These are phyloP conservation scores for Paramecium sexaurelia DNA, from an alignment of 73 alveolate species.

Conservation along the genomic window DNA sequence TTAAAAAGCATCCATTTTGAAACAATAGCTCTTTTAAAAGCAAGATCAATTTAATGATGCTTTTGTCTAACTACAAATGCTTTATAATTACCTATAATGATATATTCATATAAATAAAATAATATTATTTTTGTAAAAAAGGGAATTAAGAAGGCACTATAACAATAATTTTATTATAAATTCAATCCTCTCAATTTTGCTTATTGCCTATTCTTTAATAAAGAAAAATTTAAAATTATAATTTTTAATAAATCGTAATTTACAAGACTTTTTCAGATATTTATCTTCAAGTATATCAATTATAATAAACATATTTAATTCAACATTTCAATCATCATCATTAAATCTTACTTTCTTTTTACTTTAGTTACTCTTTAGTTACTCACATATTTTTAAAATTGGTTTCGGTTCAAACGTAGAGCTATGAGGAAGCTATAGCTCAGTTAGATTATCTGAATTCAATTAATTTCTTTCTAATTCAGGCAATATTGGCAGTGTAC, in stretches of 20 bases:
- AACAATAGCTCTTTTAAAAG: neutral
- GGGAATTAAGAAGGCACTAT: too few species aligned
- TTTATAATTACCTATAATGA: slow-evolving; percentile 6
- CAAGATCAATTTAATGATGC: slow-evolving; percentile 14
- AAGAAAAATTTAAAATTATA: neutral
- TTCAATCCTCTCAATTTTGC: neutral
- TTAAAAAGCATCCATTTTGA: neutral
- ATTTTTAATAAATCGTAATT: neutral
- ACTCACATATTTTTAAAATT: neutral
- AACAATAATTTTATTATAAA: neutral
- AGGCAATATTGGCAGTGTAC: neutral
- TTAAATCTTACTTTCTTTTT: slow-evolving; percentile 26
- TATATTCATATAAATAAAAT: neutral
- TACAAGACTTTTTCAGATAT: neutral
- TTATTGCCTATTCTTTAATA: neutral
- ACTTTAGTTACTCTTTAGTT: neutral
- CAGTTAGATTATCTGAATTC: neutral
- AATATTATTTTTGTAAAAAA: too few species aligned
- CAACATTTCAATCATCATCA: neutral
- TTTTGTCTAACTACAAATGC: slow-evolving; percentile 13
- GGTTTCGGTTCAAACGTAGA: neutral
- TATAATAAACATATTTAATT: neutral
- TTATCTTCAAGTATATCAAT: neutral
- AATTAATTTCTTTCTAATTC: neutral
- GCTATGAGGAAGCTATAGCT: slow-evolving; percentile 27